Evolutionary conservation across 805 yeast genomes (phyloP).

Genomic region (Cyberlindnera misumaiensis): DNA sequence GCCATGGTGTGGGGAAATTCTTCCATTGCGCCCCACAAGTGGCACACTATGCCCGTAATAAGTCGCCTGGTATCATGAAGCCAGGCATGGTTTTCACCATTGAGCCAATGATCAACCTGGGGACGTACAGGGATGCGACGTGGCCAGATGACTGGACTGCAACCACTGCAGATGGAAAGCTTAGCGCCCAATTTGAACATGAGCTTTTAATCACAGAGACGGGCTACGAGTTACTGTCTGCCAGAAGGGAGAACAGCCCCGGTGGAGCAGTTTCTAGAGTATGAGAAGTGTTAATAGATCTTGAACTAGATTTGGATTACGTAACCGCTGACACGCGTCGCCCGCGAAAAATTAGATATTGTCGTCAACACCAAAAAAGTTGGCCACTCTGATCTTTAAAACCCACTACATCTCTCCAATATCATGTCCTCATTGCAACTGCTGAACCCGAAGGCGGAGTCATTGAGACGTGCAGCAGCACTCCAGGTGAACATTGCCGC

Average conservation of each 20-base stretch:
- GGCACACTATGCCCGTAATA: constrained; percentile 91
- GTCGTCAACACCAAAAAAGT: too few species aligned
- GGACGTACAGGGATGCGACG: constrained; percentile 67
- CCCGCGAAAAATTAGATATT: too few species aligned
- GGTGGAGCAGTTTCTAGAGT: constrained; percentile 76
- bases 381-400: too few species aligned
- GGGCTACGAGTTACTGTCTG: constrained; percentile 87
- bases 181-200: constrained; percentile 94
- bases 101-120: constrained; percentile 93
- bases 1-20: constrained; percentile 83
- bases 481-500: constrained; percentile 91
- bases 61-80: constrained; percentile 87
- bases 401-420: too few species aligned
- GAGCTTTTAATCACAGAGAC: constrained; percentile 87
- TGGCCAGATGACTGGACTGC: constrained; percentile 99
- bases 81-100: constrained; percentile 96
- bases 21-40: constrained; percentile 92
- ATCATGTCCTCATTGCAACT: constrained; percentile 70
- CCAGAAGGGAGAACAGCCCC: constrained; percentile 72
- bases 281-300: not conserved
- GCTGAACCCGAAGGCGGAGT: constrained; percentile 95
- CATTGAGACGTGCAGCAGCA: constrained; percentile 92
- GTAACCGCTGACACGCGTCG: too few species aligned
- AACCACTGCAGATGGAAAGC: constrained; percentile 80
- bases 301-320: too few species aligned